Base-by-base conservation (phyloP, 2,329 filamentous ascomycete genomes). In the Huntiella decipiens region DNA sequence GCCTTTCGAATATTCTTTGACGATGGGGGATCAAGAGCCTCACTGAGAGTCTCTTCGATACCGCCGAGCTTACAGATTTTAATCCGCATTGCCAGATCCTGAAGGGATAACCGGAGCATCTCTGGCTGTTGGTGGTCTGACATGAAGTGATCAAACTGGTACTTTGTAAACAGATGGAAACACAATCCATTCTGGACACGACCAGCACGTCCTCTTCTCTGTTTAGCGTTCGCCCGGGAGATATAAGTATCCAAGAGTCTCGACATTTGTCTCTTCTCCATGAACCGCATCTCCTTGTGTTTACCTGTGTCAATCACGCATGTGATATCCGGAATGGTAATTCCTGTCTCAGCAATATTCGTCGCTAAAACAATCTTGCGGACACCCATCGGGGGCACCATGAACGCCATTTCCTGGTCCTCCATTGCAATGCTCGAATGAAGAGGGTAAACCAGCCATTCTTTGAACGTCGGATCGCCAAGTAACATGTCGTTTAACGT, bases 331-430 rank as follows among this genome's bases (percentile, higher is more conserved):
- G 91, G 91, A 53, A 98, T 98, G 0, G 91, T 98, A 57, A 98
- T 94, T 65, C 91, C 91, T 1, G 91, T 98, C 60, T 98, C 91
- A 4, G 91, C 91, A 59, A 98, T 98, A 57, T 98, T 98, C 11
- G 91, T 98, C 1, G 91, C 87, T 46, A 98, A 71, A 2, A 98
- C 88, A 52, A 98, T 91, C 63, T 98, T 98, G 51, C 87, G 74
- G 47, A 77, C 69, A 0, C 88, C 88, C 3, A 69, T 70, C 1
- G 87, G 85, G 4, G 91, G 91, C 0, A 94, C 64, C 4, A 84
- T 66, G 58, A 98, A 98, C 0, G 91, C 91, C 32, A 82, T 79
- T 61, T 98, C 88, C 58, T 98, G 91, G 51, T 98, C 91, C 55
- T 96, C 88, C 40, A 82, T 95, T 8, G 88, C 86, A 54, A 98